These are phyloP conservation scores for Knufia petricola DNA, from an alignment of 2,329 filamentous ascomycete species.

Conservation along the genomic window DNA sequence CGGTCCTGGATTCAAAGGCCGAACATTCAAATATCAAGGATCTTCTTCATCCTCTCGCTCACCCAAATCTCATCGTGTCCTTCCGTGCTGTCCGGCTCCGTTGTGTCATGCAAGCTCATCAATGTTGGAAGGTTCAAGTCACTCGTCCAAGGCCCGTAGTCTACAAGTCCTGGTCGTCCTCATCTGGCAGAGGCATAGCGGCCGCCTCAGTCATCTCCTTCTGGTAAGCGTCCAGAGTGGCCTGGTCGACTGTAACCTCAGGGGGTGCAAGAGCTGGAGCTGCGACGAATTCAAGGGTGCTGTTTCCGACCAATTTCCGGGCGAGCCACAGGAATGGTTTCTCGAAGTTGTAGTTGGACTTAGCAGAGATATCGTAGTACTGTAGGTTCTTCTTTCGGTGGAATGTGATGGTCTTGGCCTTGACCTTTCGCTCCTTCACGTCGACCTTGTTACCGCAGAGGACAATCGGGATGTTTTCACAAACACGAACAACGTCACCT, in stretches of 20 bases:
- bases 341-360: constrained; percentile 99
- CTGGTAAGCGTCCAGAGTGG: constrained; percentile 70
- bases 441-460: constrained; percentile 99
- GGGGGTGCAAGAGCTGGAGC: constrained; percentile 89
- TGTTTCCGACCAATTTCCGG: constrained; percentile 95
- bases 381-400: constrained; percentile 99
- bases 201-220: constrained; percentile 80
- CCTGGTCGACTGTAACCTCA: constrained; percentile 79
- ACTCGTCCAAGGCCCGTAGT: constrained; percentile 7
- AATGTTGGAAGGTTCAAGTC: background rate
- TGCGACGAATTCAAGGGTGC: constrained; percentile 88
- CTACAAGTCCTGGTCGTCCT: constrained; percentile 65
- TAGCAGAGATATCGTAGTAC: constrained; percentile 99
- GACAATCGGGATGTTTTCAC: constrained; percentile 98
- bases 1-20: background rate
- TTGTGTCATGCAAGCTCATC: constrained; percentile 7
- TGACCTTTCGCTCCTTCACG: constrained; percentile 99
- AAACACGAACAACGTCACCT: constrained; percentile 98
- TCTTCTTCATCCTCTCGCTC: constrained; percentile 10
- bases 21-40: constrained; percentile 8
- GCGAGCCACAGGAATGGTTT: constrained; percentile 99
- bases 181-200: constrained; percentile 78
- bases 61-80: background rate
- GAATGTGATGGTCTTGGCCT: constrained; percentile 99
- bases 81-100: constrained; percentile 1